phyloP scores from a whole-genome alignment of 768 basidiomycete genomes.

The Rubroboletus satanas region DNA sequence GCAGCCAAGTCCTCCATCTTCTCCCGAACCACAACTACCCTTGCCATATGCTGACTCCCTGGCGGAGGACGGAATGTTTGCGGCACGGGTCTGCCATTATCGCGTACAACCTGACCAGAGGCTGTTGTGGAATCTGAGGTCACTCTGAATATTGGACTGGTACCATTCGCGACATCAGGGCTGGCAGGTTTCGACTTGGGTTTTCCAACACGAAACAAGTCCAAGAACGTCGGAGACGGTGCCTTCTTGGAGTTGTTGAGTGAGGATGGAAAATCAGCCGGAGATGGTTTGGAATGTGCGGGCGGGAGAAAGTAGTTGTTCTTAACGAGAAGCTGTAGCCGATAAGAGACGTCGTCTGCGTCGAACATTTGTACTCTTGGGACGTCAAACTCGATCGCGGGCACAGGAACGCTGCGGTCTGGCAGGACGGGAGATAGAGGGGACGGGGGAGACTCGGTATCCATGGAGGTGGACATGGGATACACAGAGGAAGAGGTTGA shows the following conservation, averaged over 20 bases:
- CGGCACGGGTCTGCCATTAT: slow-evolving; percentile 36
- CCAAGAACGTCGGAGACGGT: slow-evolving; percentile 51
- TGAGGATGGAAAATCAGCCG: slow-evolving; percentile 54
- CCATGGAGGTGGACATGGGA: slow-evolving; percentile 66
- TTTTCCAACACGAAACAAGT: slow-evolving; percentile 67
- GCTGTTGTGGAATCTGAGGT: slow-evolving; percentile 61
- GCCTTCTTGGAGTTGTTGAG: slow-evolving; percentile 40
- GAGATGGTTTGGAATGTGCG: slow-evolving; percentile 77
- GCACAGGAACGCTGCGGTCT: slow-evolving; percentile 39
- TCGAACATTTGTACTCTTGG: slow-evolving; percentile 51
- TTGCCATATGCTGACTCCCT: slow-evolving; percentile 42
- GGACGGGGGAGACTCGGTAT: slow-evolving; percentile 60
- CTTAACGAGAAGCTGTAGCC: slow-evolving; percentile 76
- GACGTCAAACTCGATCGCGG: slow-evolving; percentile 48
- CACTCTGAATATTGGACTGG: slow-evolving; percentile 53
- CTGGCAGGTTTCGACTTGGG: slow-evolving; percentile 61
- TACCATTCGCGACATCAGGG: slow-evolving; percentile 38
- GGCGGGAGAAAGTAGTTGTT: slow-evolving; percentile 89
- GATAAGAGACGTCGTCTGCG: slow-evolving; percentile 80
- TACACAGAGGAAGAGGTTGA: slow-evolving; percentile 74
- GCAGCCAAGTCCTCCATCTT: slow-evolving; percentile 65
- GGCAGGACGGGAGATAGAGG: slow-evolving; percentile 53
- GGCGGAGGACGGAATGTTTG: slow-evolving; percentile 32
- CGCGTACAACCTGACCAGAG: slow-evolving; percentile 39
- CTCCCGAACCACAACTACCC: slow-evolving; percentile 82